Percentiles rank a stretch among this genome's conserved stretches.
Evolutionary conservation across 1,284 basidiomycete species (phyloP).

Genomic region (Schizophyllum commune): DNA sequence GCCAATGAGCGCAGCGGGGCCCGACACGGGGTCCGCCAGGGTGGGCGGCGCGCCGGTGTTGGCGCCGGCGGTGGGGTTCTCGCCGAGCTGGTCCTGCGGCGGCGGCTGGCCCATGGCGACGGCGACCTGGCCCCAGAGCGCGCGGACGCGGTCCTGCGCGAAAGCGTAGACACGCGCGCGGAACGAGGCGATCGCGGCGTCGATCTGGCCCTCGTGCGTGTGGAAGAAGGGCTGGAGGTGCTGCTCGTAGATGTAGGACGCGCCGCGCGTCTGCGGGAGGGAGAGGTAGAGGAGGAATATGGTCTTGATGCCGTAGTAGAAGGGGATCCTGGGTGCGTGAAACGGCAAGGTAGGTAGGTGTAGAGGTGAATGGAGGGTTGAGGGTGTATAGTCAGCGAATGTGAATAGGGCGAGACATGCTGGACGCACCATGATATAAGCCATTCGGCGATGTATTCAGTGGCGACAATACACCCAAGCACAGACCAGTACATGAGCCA

Average conservation of each 20-base stretch:
- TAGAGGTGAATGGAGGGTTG: background rate
- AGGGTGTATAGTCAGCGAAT: slow-evolving; percentile 1
- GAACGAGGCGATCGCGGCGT: slow-evolving; percentile 58
- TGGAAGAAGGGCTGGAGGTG: slow-evolving; percentile 77
- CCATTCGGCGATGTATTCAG: slow-evolving; percentile 80
- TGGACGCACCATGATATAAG: slow-evolving; percentile 63
- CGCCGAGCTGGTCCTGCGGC: slow-evolving; percentile 12
- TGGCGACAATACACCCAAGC: slow-evolving; percentile 64
- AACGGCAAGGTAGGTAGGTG: no score
- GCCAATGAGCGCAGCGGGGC: slow-evolving; percentile 53
- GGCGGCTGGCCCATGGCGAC: slow-evolving; percentile 35
- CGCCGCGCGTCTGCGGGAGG: slow-evolving; percentile 83
- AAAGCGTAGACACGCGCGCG: slow-evolving; percentile 55
- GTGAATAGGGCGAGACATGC: background rate
- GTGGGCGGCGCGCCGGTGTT: background rate
- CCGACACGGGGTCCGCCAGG: slow-evolving; percentile 13
- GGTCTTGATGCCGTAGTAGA: slow-evolving; percentile 82
- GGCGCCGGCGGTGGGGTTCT: slow-evolving; percentile 14
- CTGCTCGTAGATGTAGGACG: slow-evolving; percentile 70
- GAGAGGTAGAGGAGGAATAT: slow-evolving; percentile 83
- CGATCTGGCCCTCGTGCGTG: slow-evolving; percentile 73
- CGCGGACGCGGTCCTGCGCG: slow-evolving; percentile 53
- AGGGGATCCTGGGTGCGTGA: slow-evolving; percentile 60
- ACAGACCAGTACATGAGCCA: slow-evolving; percentile 93
- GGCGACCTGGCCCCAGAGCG: slow-evolving; percentile 54